Evolutionary conservation across 495 filamentous ascomycete genomes (phyloP).

Genomic region (Thozetella sp.): DNA sequence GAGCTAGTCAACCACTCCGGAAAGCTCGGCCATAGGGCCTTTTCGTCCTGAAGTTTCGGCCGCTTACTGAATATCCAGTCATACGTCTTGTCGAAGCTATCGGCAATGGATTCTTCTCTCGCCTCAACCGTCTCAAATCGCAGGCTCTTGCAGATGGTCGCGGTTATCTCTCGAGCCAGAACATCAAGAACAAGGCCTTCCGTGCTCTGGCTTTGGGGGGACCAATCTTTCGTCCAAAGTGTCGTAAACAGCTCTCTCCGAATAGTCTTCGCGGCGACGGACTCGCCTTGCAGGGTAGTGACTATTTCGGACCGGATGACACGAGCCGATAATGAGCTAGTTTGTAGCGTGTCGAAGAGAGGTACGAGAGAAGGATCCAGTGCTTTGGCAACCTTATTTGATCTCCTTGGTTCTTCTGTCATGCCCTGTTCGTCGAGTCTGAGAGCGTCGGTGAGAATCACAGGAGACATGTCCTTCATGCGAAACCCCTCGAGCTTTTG

Average conservation of each 20-base stretch:
- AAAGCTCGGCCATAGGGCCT: slow-evolving; percentile 3
- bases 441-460: too few species aligned
- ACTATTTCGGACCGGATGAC: background rate
- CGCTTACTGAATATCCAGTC: slow-evolving; percentile 4
- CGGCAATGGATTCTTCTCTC: background rate
- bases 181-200: too few species aligned
- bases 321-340: background rate
- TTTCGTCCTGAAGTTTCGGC: background rate
- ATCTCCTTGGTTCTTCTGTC: too few species aligned
- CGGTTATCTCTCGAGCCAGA: background rate
- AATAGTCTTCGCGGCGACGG: background rate
- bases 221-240: background rate
- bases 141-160: background rate
- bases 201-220: background rate
- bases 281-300: background rate
- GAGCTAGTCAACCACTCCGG: slow-evolving; percentile 5
- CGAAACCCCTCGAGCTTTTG: background rate
- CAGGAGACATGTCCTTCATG: background rate
- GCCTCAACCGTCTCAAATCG: background rate
- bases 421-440: too few species aligned
- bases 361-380: background rate
- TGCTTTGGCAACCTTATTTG: background rate
- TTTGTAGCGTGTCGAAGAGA: background rate
- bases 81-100: slow-evolving; percentile 2
- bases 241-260: background rate